Evolutionary conservation across 2,329 filamentous ascomycete genomes (phyloP), one percentile per base, ranked within the genome.

Genomic region (Neofusicoccum laricinum): DNA sequence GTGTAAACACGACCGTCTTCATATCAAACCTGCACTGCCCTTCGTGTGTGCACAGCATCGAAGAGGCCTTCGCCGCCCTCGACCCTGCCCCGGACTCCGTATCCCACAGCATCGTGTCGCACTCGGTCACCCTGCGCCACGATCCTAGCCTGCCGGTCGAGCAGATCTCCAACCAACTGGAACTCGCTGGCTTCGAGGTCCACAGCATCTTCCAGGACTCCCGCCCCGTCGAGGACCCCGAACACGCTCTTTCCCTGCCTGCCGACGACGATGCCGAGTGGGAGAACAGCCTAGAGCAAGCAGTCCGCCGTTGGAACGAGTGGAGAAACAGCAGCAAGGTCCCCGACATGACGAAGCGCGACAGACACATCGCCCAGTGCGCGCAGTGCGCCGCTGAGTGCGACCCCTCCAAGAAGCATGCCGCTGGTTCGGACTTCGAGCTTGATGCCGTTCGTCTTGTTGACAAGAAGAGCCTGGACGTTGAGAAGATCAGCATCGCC

Each of bases 21-120:
- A 80, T 93, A 69, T 85, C 84, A 67, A 92, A 93, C 75, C 82
- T 93, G n/a, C 90, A 93, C 77, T 92, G 90, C 78, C 87, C 89
- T 14, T 90, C 89, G 66, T 93, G 90, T 74, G 86, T 91, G 57
- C 84, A 85, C 40, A 82, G 84, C 68, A 91, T 93, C 71, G 82
- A 86, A 71, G 79, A 83, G 62, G 81, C 84, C 65, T 77, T 92
- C 65, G 80, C 69, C 40, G 68, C 70, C 6, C 75, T 85, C 73
- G 65, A 81, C 71, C 77, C 84, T 73, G 71, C 78, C 80, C 79
- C 80, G 71, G 68, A 73, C 63, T 87, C 85, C 78, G 84, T 91
- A 34, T 89, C 88, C 67, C 85, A 88, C 66, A 91, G 90, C 68
- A 85, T 92, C 66, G 84, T 92, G 70, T 89, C 88, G 43, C 90